Conservation (phyloP, 129 eudicot genomes). For the Centrapalus pauciflorus region DNA sequence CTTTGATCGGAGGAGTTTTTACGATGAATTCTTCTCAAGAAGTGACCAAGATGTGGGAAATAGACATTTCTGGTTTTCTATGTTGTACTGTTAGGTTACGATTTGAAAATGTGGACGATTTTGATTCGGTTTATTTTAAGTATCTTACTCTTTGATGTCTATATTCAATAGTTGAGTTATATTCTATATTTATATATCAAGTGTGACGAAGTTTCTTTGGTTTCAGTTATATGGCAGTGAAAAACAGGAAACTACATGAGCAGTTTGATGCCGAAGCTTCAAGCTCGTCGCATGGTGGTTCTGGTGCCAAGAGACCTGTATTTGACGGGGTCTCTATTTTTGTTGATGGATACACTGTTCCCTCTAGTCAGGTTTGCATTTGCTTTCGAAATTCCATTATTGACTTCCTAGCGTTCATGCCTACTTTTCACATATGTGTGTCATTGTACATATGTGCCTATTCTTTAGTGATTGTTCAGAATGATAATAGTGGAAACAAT, state of each 20-base stretch:
- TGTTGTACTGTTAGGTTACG: neutral
- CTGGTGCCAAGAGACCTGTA: conserved; percentile 47
- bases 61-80: neutral
- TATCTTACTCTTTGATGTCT: neutral
- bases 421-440: neutral
- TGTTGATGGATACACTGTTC: conserved; percentile 90
- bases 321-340: conserved; percentile 87
- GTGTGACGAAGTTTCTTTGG: conserved; percentile 18
- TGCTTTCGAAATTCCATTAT: conserved; percentile 1
- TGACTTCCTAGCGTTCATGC: neutral
- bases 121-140: neutral
- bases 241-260: conserved; percentile 79
- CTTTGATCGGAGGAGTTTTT: neutral
- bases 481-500: conserved; percentile 9
- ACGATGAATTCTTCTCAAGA: neutral
- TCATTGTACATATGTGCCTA: no score
- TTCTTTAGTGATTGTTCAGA: conserved; percentile 1
- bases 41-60: no score
- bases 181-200: neutral
- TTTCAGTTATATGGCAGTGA: conserved; percentile 81
- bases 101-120: neutral
- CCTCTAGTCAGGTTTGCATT: conserved; percentile 83
- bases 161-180: neutral
- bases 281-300: conserved; percentile 47
- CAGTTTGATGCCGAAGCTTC: conserved; percentile 89